These are phyloP conservation scores for Phialophora tarda DNA, from an alignment of 2,329 filamentous ascomycete genomes.

Conservation along the genomic window DNA sequence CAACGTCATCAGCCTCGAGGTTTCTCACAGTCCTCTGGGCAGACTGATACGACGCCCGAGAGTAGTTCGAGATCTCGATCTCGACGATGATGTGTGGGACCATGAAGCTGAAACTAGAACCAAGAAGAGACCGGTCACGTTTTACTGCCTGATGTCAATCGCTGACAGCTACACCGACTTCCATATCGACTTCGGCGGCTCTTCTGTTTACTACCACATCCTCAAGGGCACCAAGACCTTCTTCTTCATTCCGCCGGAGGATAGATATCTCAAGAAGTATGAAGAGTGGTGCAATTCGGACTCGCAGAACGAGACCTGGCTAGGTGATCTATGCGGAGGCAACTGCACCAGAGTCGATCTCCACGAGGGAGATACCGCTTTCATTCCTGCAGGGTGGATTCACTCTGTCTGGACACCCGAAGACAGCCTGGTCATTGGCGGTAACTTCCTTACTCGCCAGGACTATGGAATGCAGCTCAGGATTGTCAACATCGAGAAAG, in stretches of 20 bases:
- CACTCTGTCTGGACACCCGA: slow-evolving; percentile 74
- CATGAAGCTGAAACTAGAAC: slow-evolving; percentile 56
- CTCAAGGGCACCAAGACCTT: slow-evolving; percentile 72
- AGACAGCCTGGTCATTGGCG: slow-evolving; percentile 72
- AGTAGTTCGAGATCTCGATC: slow-evolving; percentile 66
- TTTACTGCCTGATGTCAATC: slow-evolving; percentile 73
- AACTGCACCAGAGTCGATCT: slow-evolving; percentile 72
- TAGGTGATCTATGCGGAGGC: slow-evolving; percentile 65
- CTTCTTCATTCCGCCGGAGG: slow-evolving; percentile 72
- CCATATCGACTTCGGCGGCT: slow-evolving; percentile 73
- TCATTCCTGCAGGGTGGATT: slow-evolving; percentile 74
- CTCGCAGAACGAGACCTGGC: slow-evolving; percentile 69
- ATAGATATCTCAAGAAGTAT: slow-evolving; percentile 71
- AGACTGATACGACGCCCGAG: slow-evolving; percentile 67
- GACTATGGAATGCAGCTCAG: slow-evolving; percentile 71
- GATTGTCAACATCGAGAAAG: slow-evolving; percentile 69
- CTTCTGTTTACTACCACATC: slow-evolving; percentile 73
- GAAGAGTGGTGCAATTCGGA: slow-evolving; percentile 73
- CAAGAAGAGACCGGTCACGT: slow-evolving; percentile 68
- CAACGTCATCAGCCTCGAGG: slow-evolving; percentile 72
- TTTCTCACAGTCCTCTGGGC: slow-evolving; percentile 68
- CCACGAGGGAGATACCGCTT: slow-evolving; percentile 70
- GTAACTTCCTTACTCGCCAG: slow-evolving; percentile 70
- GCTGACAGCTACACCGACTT: slow-evolving; percentile 75
- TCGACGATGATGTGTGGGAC: slow-evolving; percentile 60